Percentiles rank a stretch among this genome's conserved stretches.
Conservation (phyloP, 306 rosid species). For the Citrullus colocynthis region DNA sequence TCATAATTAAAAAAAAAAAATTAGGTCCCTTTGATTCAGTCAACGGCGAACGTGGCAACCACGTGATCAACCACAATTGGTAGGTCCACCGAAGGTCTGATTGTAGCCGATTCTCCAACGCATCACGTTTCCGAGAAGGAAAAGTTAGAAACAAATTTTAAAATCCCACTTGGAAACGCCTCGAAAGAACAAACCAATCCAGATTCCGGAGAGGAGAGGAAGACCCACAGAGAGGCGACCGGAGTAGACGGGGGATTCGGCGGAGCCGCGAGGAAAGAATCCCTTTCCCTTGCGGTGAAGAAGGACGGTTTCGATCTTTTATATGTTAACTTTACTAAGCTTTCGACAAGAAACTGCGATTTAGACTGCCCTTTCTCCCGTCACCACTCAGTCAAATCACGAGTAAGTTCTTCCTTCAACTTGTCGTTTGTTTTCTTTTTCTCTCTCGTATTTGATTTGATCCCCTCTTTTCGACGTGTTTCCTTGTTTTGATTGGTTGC, state of each 20-base stretch:
- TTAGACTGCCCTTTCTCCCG: constrained; percentile 22
- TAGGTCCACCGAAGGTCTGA: not conserved
- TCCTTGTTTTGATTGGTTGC: not conserved
- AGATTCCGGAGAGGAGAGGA: not conserved
- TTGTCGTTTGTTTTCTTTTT: not conserved
- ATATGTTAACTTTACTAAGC: not conserved
- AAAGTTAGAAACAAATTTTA: not conserved
- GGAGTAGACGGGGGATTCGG: not conserved
- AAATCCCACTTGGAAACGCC: not conserved
- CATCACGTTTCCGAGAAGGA: not conserved
- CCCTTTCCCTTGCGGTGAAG: constrained; percentile 11
- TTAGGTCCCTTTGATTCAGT: not conserved
- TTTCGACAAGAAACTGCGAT: not conserved
- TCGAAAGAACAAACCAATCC: not conserved
- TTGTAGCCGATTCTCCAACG: not conserved
- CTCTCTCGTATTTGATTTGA: not conserved
- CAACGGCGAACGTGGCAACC: not conserved
- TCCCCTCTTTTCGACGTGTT: not conserved
- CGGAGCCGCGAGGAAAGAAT: constrained; percentile 18
- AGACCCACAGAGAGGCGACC: not conserved
- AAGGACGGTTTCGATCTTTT: constrained; percentile 23
- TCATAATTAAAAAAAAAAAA: not conserved
- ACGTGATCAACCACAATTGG: not conserved
- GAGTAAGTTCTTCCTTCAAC: constrained; percentile 4
- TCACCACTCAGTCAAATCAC: not conserved